phyloP scores from a whole-genome alignment of 345 rosid genomes.

The Murraya koenigii region DNA sequence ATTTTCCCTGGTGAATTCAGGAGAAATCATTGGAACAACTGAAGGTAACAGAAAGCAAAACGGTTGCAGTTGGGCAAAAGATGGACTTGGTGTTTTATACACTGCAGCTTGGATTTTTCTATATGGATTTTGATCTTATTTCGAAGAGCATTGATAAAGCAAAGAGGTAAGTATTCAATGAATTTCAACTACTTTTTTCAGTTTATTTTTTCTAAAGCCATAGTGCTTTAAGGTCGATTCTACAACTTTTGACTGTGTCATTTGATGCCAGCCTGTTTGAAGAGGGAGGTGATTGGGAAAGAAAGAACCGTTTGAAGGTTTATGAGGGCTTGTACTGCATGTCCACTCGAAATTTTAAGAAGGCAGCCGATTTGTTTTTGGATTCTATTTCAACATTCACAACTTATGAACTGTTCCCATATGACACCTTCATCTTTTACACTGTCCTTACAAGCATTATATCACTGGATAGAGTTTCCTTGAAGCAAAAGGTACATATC shows the following conservation, averaged over 20 bases:
- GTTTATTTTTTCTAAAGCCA: constrained; percentile 3
- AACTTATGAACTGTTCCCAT: constrained; percentile 92
- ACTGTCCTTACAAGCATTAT: constrained; percentile 94
- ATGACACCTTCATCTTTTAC: constrained; percentile 93
- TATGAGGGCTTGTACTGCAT: constrained; percentile 94
- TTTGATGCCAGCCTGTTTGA: constrained; percentile 76
- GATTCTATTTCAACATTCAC: constrained; percentile 99
- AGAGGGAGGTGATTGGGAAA: constrained; percentile 99
- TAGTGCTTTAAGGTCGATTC: not conserved
- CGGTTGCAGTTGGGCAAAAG: constrained; percentile 98
- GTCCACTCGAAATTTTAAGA: constrained; percentile 86
- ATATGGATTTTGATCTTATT: constrained; percentile 93
- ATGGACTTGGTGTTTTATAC: constrained; percentile 95
- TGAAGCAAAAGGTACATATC: constrained; percentile 83
- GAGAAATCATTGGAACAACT: constrained; percentile 95
- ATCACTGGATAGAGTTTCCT: constrained; percentile 90
- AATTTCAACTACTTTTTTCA: constrained; percentile 7
- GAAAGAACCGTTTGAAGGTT: constrained; percentile 95
- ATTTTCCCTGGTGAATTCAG: constrained; percentile 31
- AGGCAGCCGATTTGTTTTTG: constrained; percentile 85
- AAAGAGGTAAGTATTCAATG: constrained; percentile 49
- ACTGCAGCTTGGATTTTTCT: constrained; percentile 82
- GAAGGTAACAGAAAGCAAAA: constrained; percentile 89
- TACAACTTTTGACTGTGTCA: not conserved
- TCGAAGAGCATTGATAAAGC: constrained; percentile 98